Evolutionary conservation across 192 early-diverging fungal species (phyloP).

Genomic region (Gigaspora rosea): DNA sequence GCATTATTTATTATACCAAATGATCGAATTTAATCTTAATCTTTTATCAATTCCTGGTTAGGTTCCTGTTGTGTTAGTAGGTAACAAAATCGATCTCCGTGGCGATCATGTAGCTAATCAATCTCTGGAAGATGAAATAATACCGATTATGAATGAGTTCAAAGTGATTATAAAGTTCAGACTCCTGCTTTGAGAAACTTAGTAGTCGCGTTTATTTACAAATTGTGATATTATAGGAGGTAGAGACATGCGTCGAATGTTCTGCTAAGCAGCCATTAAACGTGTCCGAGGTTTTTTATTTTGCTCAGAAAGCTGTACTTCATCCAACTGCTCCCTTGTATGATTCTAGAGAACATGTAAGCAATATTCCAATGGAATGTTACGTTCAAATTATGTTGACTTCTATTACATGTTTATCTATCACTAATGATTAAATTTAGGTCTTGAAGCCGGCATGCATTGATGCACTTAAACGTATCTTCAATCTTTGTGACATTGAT

Average conservation of each 20-base stretch:
- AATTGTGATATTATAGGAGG: conserved; percentile 62
- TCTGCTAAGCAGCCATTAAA: conserved; percentile 94
- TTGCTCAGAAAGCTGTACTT: conserved; percentile 98
- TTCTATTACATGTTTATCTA: background rate
- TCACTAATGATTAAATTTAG: conserved; percentile 29
- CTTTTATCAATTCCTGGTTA: conserved; percentile 34
- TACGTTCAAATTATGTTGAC: conserved; percentile 6
- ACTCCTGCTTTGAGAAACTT: background rate
- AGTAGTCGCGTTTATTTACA: background rate
- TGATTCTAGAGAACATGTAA: conserved; percentile 89
- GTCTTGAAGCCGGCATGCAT: conserved; percentile 86
- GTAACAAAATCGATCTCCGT: conserved; percentile 88
- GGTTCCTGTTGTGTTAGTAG: conserved; percentile 92
- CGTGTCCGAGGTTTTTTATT: conserved; percentile 99
- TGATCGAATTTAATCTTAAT: background rate
- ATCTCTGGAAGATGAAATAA: conserved; percentile 89
- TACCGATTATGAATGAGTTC: conserved; percentile 99
- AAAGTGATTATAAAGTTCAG: conserved; percentile 55
- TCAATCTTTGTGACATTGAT: conserved; percentile 93
- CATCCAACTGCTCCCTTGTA: conserved; percentile 97
- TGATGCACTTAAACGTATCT: conserved; percentile 91
- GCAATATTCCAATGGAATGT: conserved; percentile 11
- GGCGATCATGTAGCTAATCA: conserved; percentile 85
- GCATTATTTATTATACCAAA: background rate
- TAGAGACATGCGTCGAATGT: conserved; percentile 99